Conservation (phyloP, 164 flowering plant genomes). For the Litsea cubeba region DNA sequence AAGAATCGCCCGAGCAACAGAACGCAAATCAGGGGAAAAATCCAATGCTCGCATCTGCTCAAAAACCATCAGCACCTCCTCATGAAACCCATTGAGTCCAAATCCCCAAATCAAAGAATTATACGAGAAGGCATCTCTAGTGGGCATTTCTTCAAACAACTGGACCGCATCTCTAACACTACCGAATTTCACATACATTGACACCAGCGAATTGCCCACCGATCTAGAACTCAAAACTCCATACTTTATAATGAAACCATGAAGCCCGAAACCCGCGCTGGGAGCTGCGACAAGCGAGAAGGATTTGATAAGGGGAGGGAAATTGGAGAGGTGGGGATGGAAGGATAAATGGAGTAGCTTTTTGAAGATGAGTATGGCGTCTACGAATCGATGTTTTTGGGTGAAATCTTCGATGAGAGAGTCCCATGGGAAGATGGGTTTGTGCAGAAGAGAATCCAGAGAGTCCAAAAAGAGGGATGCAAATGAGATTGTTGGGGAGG, state of each 20-base stretch:
- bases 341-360: slow-evolving; percentile 16
- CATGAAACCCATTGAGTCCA: slow-evolving; percentile 23
- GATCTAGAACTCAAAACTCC: slow-evolving; percentile 13
- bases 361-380: slow-evolving; percentile 28
- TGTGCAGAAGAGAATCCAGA: not conserved
- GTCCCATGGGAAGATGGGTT: slow-evolving; percentile 17
- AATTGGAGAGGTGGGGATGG: slow-evolving; percentile 13
- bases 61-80: slow-evolving; percentile 20
- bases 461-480: not conserved
- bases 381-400: slow-evolving; percentile 10
- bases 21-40: slow-evolving; percentile 9
- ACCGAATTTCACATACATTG: slow-evolving; percentile 22
- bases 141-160: slow-evolving; percentile 30
- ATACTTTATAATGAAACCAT: slow-evolving; percentile 23
- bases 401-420: slow-evolving; percentile 16
- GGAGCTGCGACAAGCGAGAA: slow-evolving; percentile 12
- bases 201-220: slow-evolving; percentile 12
- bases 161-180: slow-evolving; percentile 12
- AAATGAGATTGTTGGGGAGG: not conserved
- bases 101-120: slow-evolving; percentile 22
- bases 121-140: slow-evolving; percentile 17
- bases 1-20: slow-evolving; percentile 15
- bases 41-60: slow-evolving; percentile 18
- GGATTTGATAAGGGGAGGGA: slow-evolving; percentile 28
- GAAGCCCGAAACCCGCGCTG: slow-evolving; percentile 14